Evolutionary conservation across 495 filamentous ascomycete species (phyloP), one percentile per base, ranked within the genome.

Genomic region (Podospora tetraspora): DNA sequence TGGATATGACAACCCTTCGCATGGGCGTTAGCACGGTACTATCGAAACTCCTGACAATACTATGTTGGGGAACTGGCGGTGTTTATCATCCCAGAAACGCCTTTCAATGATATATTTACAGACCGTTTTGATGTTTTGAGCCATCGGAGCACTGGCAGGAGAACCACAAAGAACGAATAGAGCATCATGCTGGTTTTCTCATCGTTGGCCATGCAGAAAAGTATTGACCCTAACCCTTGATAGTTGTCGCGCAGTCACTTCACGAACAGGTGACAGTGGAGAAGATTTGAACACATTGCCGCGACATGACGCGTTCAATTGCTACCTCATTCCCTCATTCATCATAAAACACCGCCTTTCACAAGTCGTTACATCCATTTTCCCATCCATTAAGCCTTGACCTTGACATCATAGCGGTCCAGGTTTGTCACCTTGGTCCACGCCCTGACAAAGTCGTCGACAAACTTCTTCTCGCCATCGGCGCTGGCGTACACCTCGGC

Each of bases 391-490:
- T 52, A 52, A 52, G 43, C 43, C 43, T 52, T 52, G 8, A 65
- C 43, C 43, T 52, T 52, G 16, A 65, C 62, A 72, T 91, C 88
- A 71, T 85, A 92, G 16, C 89, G 85, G 70, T 91, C 89, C 72
- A 90, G 73, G 72, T 89, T 87, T 84, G 87, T 86, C 2, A 91
- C 86, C 86, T 92, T 92, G 67, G 82, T 77, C 89, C 89, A 92
- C 23, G 86, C 88, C 21, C 81, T 81, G 1, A 91, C 84, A 70
- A 92, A 92, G 79, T 92, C 89, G 76, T 85, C 86, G 59, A 86
- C 83, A 57, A 92, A 86, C 82, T 88, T 89, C 21, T 84, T 82
- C 73, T 85, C 68, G 9, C 78, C 82, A 70, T 85, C 86, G 5
- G 71, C 64, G 68, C 78, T 80, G 66, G 76, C 89, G 72, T 91